Percentiles rank a stretch among this genome's conserved stretches.
Evolutionary conservation across 2,329 filamentous ascomycete genomes (phyloP).

Genomic region (Verticillium dahliae): DNA sequence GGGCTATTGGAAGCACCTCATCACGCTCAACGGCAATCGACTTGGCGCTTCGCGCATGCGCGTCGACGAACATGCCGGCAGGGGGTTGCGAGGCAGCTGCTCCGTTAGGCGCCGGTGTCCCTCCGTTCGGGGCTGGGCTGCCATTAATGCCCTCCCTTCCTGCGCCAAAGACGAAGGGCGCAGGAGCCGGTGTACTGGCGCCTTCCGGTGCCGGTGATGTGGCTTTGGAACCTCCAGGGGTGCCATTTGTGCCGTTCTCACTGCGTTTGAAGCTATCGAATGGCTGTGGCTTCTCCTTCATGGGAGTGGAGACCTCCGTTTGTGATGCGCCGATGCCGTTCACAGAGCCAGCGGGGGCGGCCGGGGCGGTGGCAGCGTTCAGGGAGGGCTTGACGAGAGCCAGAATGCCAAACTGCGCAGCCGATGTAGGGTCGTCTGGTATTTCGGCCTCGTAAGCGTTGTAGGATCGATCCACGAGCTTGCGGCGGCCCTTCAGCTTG

Average conservation of each 20-base stretch:
- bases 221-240: constrained; percentile 78
- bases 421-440: constrained; percentile 82
- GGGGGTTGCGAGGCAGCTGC: constrained; percentile 25
- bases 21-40: constrained; percentile 65
- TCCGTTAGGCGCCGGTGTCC: constrained; percentile 31
- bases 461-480: constrained; percentile 78
- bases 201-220: constrained; percentile 83
- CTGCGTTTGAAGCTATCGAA: constrained; percentile 62
- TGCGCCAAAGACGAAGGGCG: constrained; percentile 49
- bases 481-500: constrained; percentile 75
- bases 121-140: constrained; percentile 46
- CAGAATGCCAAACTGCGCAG: constrained; percentile 68
- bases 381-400: constrained; percentile 55
- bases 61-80: constrained; percentile 42
- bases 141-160: constrained; percentile 36
- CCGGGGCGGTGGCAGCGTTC: constrained; percentile 32
- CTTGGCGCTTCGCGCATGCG: constrained; percentile 42
- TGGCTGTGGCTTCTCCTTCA: constrained; percentile 57
- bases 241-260: constrained; percentile 65
- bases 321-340: constrained; percentile 26
- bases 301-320: constrained; percentile 49
- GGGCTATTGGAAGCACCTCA: constrained; percentile 70
- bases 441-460: constrained; percentile 86
- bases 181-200: constrained; percentile 56
- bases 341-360: background rate